phyloP scores from a whole-genome alignment of 1,139 yeast genomes.

The Yamadazyma aaseri region DNA sequence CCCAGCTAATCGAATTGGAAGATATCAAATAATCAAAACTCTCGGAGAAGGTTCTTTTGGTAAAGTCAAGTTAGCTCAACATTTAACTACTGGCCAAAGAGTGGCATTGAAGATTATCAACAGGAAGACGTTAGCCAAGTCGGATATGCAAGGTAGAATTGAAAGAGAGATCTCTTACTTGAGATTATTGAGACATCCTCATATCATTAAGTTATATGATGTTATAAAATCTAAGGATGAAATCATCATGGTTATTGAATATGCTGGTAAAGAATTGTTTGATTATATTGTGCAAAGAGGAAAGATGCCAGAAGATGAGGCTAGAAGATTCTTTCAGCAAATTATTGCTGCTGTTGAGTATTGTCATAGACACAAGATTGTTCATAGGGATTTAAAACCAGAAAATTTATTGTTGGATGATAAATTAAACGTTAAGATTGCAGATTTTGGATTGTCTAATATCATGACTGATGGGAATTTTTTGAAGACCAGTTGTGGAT shows the following conservation, averaged over 20 bases:
- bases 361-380: constrained; percentile 97
- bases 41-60: constrained; percentile 98
- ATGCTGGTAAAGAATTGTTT: constrained; percentile 92
- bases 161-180: constrained; percentile 93
- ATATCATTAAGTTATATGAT: constrained; percentile 92
- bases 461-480: constrained; percentile 99
- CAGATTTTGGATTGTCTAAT: constrained; percentile 93
- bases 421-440: constrained; percentile 88
- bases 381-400: constrained; percentile 94
- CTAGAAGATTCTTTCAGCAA: constrained; percentile 93
- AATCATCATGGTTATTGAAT: constrained; percentile 96
- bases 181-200: constrained; percentile 90
- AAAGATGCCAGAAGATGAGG: constrained; percentile 92
- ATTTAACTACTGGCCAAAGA: constrained; percentile 85
- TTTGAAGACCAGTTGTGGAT: constrained; percentile 92
- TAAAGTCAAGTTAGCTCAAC: constrained; percentile 93
- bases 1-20: constrained; percentile 66
- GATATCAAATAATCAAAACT: constrained; percentile 91
- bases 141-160: constrained; percentile 96
- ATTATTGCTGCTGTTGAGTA: constrained; percentile 97
- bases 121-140: constrained; percentile 87
- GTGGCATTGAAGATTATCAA: constrained; percentile 95
- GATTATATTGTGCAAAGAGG: constrained; percentile 96
- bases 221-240: constrained; percentile 96
- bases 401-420: constrained; percentile 91